phyloP scores from a whole-genome alignment of 495 filamentous ascomycete species.

The Geoglossum glabrum region DNA sequence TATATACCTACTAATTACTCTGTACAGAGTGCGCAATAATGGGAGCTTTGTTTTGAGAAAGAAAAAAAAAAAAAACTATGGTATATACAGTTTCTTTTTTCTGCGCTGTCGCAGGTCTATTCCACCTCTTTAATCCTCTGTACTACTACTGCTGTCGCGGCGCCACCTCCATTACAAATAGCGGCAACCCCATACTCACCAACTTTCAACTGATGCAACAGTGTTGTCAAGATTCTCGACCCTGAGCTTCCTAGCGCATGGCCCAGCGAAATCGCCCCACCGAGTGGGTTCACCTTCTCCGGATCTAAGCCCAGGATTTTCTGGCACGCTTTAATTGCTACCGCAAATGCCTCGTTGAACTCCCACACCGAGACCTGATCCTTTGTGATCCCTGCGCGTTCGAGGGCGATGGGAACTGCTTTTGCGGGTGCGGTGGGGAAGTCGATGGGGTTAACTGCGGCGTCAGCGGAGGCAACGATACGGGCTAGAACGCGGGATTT shows the following conservation, averaged over 20 bases:
- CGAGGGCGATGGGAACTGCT: slow-evolving; percentile 77
- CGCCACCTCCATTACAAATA: slow-evolving; percentile 93
- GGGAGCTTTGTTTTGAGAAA: too few species aligned
- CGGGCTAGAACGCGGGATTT: slow-evolving; percentile 60
- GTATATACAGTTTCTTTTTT: background rate
- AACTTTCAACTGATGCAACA: slow-evolving; percentile 74
- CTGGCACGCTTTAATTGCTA: slow-evolving; percentile 86
- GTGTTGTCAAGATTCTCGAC: slow-evolving; percentile 71
- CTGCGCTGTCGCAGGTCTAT: background rate
- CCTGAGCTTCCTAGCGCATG: slow-evolving; percentile 90
- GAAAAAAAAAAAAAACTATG: background rate
- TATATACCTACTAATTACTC: too few species aligned
- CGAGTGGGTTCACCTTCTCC: slow-evolving; percentile 66
- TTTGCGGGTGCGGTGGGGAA: slow-evolving; percentile 87
- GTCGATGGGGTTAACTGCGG: slow-evolving; percentile 81
- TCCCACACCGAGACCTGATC: slow-evolving; percentile 88
- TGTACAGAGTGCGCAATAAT: too few species aligned
- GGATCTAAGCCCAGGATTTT: slow-evolving; percentile 65
- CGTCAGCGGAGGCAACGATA: slow-evolving; percentile 74
- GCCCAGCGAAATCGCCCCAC: slow-evolving; percentile 84
- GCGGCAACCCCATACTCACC: slow-evolving; percentile 90
- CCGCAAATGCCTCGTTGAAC: slow-evolving; percentile 96
- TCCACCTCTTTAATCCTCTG: slow-evolving; percentile 50
- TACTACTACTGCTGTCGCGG: slow-evolving; percentile 78
- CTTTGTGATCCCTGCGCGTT: slow-evolving; percentile 70